Conservation (phyloP, 495 filamentous ascomycete genomes). For the Penicillium argentinense region DNA sequence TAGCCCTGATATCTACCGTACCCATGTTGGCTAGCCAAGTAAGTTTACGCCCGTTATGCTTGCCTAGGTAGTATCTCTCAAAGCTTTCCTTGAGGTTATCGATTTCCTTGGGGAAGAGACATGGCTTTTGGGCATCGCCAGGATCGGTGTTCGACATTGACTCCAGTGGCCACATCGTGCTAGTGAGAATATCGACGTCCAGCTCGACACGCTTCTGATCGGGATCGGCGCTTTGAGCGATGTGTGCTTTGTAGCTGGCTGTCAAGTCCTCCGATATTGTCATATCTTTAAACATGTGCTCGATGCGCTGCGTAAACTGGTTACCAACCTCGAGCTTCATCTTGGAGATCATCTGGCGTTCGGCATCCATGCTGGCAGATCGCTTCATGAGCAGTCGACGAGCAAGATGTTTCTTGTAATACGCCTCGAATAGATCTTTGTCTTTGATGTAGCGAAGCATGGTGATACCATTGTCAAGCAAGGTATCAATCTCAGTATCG, state of each 20-base stretch:
- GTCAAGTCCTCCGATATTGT: conserved; percentile 83
- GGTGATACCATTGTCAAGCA: conserved; percentile 87
- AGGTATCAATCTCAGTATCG: conserved; percentile 79
- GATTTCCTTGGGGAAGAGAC: conserved; percentile 73
- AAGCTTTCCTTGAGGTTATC: conserved; percentile 80
- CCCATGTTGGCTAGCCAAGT: conserved; percentile 85
- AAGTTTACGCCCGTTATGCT: conserved; percentile 81
- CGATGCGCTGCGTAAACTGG: conserved; percentile 86
- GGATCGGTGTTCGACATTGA: conserved; percentile 66
- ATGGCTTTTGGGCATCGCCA: conserved; percentile 50
- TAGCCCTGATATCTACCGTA: conserved; percentile 79
- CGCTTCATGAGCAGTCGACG: conserved; percentile 81
- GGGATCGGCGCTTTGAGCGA: conserved; percentile 59
- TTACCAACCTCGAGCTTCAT: conserved; percentile 97
- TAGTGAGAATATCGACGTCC: conserved; percentile 80
- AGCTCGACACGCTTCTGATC: conserved; percentile 74
- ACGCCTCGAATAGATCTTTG: conserved; percentile 94
- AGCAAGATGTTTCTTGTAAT: conserved; percentile 97
- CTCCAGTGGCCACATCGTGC: conserved; percentile 91
- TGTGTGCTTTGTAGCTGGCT: conserved; percentile 67
- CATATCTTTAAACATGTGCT: conserved; percentile 99
- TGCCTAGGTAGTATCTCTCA: conserved; percentile 83
- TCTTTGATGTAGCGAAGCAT: conserved; percentile 84
- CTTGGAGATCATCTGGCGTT: conserved; percentile 92
- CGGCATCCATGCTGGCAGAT: conserved; percentile 82